Percentiles rank a stretch among this genome's conserved stretches.
phyloP scores from a whole-genome alignment of 2,329 filamentous ascomycete genomes.

The Cyphellophora attinorum region DNA sequence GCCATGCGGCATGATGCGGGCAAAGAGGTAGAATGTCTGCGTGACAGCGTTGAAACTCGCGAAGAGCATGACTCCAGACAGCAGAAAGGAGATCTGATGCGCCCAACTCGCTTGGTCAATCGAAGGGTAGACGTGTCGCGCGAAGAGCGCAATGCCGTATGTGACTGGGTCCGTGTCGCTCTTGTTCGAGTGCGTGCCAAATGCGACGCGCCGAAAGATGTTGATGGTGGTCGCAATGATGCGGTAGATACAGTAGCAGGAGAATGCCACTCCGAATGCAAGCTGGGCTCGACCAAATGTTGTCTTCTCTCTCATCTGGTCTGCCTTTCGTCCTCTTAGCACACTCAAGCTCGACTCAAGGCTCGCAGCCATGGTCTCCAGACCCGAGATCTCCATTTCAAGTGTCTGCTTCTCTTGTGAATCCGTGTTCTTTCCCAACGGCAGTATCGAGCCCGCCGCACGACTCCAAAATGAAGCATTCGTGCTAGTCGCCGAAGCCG shows the following conservation, averaged over 20 bases:
- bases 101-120: slow-evolving; percentile 77
- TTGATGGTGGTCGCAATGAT: slow-evolving; percentile 63
- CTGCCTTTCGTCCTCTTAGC: slow-evolving; percentile 53
- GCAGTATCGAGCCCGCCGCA: slow-evolving; percentile 59
- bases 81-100: slow-evolving; percentile 72
- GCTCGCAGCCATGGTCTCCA: slow-evolving; percentile 69
- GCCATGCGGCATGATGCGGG: slow-evolving; percentile 59
- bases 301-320: slow-evolving; percentile 59
- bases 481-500: slow-evolving; percentile 14
- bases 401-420: slow-evolving; percentile 45
- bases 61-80: slow-evolving; percentile 73
- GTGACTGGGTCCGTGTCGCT: slow-evolving; percentile 73
- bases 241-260: slow-evolving; percentile 75
- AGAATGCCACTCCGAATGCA: slow-evolving; percentile 59
- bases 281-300: slow-evolving; percentile 55
- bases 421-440: slow-evolving; percentile 42
- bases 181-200: slow-evolving; percentile 33
- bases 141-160: slow-evolving; percentile 68
- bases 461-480: slow-evolving; percentile 58
- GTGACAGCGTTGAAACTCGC: slow-evolving; percentile 72
- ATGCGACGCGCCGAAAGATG: slow-evolving; percentile 50
- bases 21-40: slow-evolving; percentile 77
- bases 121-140: slow-evolving; percentile 73
- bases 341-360: slow-evolving; percentile 56
- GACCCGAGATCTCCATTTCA: slow-evolving; percentile 65